phyloP scores from a whole-genome alignment of 352 stramenopile species.

The Halophytophthora polymorphica region DNA sequence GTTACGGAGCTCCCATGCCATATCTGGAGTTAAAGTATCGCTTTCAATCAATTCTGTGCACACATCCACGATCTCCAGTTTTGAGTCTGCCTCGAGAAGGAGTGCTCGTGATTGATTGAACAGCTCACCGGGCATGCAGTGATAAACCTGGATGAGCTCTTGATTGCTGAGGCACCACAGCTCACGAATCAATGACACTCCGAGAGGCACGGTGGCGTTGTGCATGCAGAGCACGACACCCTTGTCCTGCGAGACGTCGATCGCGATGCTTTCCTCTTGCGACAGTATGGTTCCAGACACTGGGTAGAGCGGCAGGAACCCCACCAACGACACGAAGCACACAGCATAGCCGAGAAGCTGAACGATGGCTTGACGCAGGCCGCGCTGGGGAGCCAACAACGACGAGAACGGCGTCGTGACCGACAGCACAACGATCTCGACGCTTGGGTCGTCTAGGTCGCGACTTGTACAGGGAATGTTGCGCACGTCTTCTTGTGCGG shows the following conservation, averaged over 20 bases:
- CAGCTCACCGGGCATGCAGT: conserved; percentile 42
- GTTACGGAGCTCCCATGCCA: conserved; percentile 33
- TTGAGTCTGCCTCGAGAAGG: conserved; percentile 22
- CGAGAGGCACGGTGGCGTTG: conserved; percentile 34
- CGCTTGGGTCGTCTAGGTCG: background rate
- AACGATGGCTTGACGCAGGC: too few species aligned
- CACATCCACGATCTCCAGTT: conserved; percentile 43
- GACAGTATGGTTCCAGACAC: conserved; percentile 10
- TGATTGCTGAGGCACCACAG: conserved; percentile 42
- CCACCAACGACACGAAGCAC: background rate
- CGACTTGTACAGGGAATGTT: conserved; percentile 7
- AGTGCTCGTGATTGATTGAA: conserved; percentile 23
- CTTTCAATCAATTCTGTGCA: conserved; percentile 26
- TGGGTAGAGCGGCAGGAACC: background rate
- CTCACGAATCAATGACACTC: conserved; percentile 40
- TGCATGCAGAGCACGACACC: conserved; percentile 46
- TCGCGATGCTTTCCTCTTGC: conserved; percentile 4
- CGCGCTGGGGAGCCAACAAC: too few species aligned
- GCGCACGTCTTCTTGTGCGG: too few species aligned
- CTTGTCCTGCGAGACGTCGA: conserved; percentile 23
- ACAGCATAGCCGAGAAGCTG: background rate
- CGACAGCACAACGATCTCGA: too few species aligned
- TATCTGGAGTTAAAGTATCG: conserved; percentile 4
- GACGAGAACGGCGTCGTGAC: too few species aligned
- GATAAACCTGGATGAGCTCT: conserved; percentile 50